These are phyloP conservation scores for Trifolium dubium DNA, from an alignment of 306 rosid species.

Conservation along the genomic window DNA sequence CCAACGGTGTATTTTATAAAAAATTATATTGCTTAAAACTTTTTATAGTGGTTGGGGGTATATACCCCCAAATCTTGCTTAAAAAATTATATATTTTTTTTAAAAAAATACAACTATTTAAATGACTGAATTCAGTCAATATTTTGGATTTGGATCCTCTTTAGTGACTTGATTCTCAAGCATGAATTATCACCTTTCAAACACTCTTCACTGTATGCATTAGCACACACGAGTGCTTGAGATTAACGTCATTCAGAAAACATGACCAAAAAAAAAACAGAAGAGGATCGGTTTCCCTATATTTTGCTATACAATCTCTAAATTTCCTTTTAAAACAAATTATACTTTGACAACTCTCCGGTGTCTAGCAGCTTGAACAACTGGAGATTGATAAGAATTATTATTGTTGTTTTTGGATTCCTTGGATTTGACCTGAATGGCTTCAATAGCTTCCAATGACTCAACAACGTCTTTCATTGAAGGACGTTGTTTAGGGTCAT, in stretches of 20 bases:
- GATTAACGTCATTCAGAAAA: no score
- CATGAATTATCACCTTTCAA: no score
- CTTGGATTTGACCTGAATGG: constrained; percentile 51
- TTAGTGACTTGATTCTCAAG: no score
- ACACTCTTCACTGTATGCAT: no score
- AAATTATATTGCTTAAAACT: no score
- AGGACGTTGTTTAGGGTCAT: constrained; percentile 72
- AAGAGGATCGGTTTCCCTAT: not conserved
- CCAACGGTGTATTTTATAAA: no score
- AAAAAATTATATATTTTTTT: no score
- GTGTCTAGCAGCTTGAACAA: constrained; percentile 21
- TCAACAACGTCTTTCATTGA: constrained; percentile 80
- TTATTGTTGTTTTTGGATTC: constrained; percentile 31
- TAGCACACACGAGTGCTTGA: no score
- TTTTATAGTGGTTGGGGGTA: no score
- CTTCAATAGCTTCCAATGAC: constrained; percentile 60
- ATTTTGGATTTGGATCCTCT: not conserved
- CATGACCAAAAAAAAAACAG: no score
- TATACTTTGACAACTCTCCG: constrained; percentile 29
- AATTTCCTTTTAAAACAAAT: not conserved
- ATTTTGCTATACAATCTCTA: not conserved
- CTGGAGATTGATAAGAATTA: not conserved
- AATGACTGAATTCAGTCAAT: not conserved
- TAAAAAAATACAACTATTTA: not conserved
- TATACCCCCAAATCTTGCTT: no score